Conservation (phyloP, 176 grass and related monocot genomes). For the Carex scoparia region DNA sequence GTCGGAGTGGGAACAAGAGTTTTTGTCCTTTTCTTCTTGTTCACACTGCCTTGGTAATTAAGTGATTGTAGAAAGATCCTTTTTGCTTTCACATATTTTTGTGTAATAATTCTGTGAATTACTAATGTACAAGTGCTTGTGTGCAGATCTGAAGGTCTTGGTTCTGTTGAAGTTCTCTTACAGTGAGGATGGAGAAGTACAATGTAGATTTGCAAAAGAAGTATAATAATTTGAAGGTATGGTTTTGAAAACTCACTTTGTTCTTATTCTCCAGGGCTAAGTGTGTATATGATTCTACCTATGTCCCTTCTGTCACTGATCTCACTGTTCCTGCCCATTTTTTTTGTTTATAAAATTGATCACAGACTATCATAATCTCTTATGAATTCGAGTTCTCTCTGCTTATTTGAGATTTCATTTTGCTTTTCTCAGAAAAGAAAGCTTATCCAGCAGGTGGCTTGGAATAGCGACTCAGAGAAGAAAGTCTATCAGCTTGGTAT, state of each 20-base stretch:
- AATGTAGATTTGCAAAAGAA: background rate
- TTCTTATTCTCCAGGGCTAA: background rate
- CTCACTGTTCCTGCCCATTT: background rate
- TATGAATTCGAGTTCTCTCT: background rate
- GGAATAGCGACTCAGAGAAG: background rate
- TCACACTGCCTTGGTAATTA: too few species aligned
- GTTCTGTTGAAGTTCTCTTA: background rate
- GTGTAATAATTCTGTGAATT: background rate
- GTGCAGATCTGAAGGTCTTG: background rate
- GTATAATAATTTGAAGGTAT: background rate
- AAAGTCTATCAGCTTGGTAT: background rate
- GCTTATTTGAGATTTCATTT: slow-evolving; percentile 3
- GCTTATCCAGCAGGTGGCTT: background rate
- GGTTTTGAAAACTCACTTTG: background rate
- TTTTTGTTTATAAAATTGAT: background rate
- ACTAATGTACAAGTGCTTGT: background rate
- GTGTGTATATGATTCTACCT: background rate
- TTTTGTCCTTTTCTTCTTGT: too few species aligned
- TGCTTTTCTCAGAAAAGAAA: slow-evolving; percentile 4
- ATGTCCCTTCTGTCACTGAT: background rate
- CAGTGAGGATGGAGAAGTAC: background rate
- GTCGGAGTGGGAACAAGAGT: too few species aligned
- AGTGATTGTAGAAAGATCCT: too few species aligned
- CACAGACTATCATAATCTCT: background rate
- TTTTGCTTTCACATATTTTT: background rate